Evolutionary conservation across 2,329 filamentous ascomycete genomes (phyloP), one percentile per base, ranked within the genome.

Genomic region (Mycogone perniciosa): DNA sequence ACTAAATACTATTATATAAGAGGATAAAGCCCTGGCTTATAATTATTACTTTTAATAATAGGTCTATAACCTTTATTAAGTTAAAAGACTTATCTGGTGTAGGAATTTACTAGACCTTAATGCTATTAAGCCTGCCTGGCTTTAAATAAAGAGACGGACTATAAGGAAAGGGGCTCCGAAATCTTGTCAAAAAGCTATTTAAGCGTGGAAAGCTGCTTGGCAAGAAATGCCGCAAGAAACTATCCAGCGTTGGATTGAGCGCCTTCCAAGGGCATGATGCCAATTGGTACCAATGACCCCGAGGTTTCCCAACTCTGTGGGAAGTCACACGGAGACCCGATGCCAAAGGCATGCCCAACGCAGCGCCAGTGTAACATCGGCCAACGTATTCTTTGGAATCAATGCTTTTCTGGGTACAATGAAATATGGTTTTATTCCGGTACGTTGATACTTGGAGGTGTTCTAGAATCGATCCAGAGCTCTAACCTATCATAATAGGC

Each of bases 101-200:
- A 53, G 40, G 20, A 60, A 59, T 50, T 53, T 20, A 2, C 48
- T 29, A 11, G 50, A 59, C 38, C 41, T 60, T 20, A 60, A 59
- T 45, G 20, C 46, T 8, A 60, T 58, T 27, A 30, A 57, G 48
- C 50, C 35, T 43, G 45, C 46, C 10, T 59, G 44, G 50, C 42
- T 30, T 9, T 59, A 49, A 9, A 49, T 60, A 42, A 60, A 59
- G 39, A 55, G 51, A 49, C 20, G 26, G 13, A 58, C 44, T 47
- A 60, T 31, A 41, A 44, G 40, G 45, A 48, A 51, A 40, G 48
- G 31, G 6, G 33, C 46, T 29, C 38, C 38, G 44, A 56, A 44
- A 42, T 53, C 27, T 10, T 31, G 39, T 5, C 5, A n/a, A 6
- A 34, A 51, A 48, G 39, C 45, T 54, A 54, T 53, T 39, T 10